These are phyloP conservation scores for Colletotrichum australisinense DNA, from an alignment of 2,329 filamentous ascomycete genomes.

Conservation along the genomic window DNA sequence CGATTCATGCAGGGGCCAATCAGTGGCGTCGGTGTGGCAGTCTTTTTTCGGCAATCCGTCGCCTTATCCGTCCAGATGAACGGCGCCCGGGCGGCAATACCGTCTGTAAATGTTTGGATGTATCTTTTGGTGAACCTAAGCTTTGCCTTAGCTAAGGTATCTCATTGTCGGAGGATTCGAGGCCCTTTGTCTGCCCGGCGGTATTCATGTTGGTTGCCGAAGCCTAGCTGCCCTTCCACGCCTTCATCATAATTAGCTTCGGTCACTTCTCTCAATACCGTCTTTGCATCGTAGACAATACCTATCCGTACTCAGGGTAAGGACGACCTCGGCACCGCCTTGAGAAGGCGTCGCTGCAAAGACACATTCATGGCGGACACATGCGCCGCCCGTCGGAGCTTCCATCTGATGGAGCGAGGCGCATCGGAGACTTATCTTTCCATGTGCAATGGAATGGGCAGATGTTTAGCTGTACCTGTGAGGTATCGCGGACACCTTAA, in stretches of 20 bases:
- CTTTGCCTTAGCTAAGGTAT: background rate
- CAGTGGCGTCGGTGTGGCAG: conserved; percentile 21
- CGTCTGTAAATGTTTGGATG: background rate
- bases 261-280: background rate
- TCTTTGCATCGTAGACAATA: background rate
- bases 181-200: background rate
- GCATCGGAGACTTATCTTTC: background rate
- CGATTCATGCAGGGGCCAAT: conserved; percentile 32
- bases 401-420: background rate
- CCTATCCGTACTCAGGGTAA: background rate
- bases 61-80: conserved; percentile 28
- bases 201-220: background rate
- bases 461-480: background rate
- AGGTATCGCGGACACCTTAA: conserved; percentile 1
- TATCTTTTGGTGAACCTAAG: background rate
- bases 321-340: background rate
- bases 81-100: conserved; percentile 15
- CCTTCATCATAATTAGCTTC: background rate
- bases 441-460: background rate
- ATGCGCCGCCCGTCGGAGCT: background rate
- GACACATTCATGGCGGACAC: background rate
- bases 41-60: conserved; percentile 14
- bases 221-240: background rate
- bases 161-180: background rate
- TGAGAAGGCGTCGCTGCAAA: background rate